A percentile compares a stretch with the other conserved stretches of the same genome.
phyloP scores from a whole-genome alignment of 768 basidiomycete species.

The Sistotremastrum niveocremeum region DNA sequence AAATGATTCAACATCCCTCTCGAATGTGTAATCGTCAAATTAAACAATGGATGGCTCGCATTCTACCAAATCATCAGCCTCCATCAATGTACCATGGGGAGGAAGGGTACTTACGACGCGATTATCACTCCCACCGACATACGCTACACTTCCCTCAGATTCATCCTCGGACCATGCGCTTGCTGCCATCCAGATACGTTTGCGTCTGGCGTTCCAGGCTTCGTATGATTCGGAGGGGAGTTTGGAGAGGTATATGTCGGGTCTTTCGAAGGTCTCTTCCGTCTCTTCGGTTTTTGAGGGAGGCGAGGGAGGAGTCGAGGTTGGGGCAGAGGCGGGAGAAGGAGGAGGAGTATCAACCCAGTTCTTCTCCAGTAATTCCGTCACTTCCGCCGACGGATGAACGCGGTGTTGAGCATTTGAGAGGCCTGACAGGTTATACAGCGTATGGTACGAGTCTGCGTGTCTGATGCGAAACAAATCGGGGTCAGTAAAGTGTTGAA shows the following conservation, averaged over 20 bases:
- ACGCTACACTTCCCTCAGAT: slow-evolving; percentile 24
- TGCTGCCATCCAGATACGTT: slow-evolving; percentile 36
- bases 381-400: slow-evolving; percentile 27
- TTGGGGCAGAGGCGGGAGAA: slow-evolving; percentile 12
- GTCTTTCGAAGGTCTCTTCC: neutral
- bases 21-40: slow-evolving; percentile 54
- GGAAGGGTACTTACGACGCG: slow-evolving; percentile 35
- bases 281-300: too few species aligned
- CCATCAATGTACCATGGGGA: neutral
- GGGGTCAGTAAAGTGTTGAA: neutral
- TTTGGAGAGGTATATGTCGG: slow-evolving; percentile 1
- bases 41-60: slow-evolving; percentile 70
- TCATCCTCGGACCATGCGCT: slow-evolving; percentile 61
- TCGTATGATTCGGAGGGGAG: slow-evolving; percentile 15
- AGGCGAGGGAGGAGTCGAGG: neutral
- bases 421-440: slow-evolving; percentile 85
- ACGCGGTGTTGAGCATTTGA: slow-evolving; percentile 80
- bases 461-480: slow-evolving; percentile 26
- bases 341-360: slow-evolving; percentile 10
- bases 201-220: slow-evolving; percentile 21
- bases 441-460: slow-evolving; percentile 93
- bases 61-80: slow-evolving; percentile 34
- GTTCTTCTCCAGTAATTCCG: slow-evolving; percentile 25
- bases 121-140: slow-evolving; percentile 50
- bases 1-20: slow-evolving; percentile 60